Evolutionary conservation across 495 filamentous ascomycete species (phyloP), one percentile per base, ranked within the genome.

Genomic region (Friedmanniomyces simplex): DNA sequence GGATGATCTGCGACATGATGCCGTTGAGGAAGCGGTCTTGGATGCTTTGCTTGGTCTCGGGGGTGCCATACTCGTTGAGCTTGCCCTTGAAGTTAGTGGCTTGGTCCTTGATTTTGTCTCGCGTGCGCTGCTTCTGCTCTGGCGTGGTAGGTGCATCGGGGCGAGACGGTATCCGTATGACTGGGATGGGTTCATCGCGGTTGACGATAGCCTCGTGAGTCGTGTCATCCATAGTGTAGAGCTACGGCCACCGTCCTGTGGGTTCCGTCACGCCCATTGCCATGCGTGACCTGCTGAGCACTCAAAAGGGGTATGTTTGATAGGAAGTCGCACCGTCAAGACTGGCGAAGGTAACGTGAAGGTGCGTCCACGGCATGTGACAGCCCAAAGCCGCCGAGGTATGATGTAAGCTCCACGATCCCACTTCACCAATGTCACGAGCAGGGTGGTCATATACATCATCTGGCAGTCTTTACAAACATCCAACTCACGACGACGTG

Each of bases 1-100:
- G 88, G 50, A 94, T 81, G 34, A 94, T 79, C 71, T 89, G 86
- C 64, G 85, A 76, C 6, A 95, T 73, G 20, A 95, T 74, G 68
- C 84, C 88, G 60, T 55, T 60, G n/a, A 30, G 53, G 56, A 50
- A 42, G 51, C 61, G 28, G 58, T 52, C 28, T 32, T 64, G 34
- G 53, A 52, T 62, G 60, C 58, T 50, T 50, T 54, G 57, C 45
- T 36, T 18, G 25, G 18, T 48, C 34, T 46, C 51, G 6, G 50
- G 24, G 16, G 48, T 20, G 16, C 28, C 41, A 52, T 22, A 21
- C 52, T 73, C 64, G 32, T 71, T 67, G 11, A 76, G 55, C 59
- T 68, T 75, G 32, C 74, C 73, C 58, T 72, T 72, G 48, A 76
- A 53, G 37, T 68, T 71, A 13, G 60, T 55, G 10, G 68, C 67